A percentile compares a stretch with the other conserved stretches of the same genome.
phyloP scores from a whole-genome alignment of 192 early-diverging fungal species.

The Backusella macrospora region DNA sequence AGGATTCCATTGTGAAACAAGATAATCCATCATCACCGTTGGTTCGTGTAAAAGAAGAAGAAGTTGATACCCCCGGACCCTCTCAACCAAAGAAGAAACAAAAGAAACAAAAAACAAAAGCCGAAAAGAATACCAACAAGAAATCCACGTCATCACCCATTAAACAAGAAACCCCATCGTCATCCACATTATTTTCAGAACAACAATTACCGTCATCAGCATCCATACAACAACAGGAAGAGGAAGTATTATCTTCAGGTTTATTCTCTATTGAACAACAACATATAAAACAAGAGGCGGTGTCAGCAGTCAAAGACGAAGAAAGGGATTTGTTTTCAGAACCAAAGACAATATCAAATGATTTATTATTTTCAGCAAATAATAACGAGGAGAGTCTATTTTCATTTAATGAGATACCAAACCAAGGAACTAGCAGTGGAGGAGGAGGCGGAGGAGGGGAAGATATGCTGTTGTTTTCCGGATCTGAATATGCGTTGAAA shows the following conservation, averaged over 20 bases:
- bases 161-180: neutral
- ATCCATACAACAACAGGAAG: neutral
- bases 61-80: too few relatives aligned
- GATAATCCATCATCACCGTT: conserved; percentile 9
- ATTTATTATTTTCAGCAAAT: neutral
- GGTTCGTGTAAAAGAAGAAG: neutral
- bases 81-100: too few relatives aligned
- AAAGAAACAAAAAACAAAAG: too few relatives aligned
- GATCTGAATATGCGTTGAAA: neutral
- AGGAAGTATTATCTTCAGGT: too few relatives aligned
- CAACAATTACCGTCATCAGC: neutral
- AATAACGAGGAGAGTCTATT: neutral
- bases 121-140: too few relatives aligned
- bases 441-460: neutral
- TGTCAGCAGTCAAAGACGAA: neutral
- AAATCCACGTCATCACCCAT: neutral
- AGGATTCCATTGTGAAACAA: neutral
- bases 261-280: too few relatives aligned
- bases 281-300: too few relatives aligned
- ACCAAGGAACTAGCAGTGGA: neutral
- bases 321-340: neutral
- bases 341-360: neutral
- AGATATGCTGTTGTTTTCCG: neutral
- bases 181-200: neutral
- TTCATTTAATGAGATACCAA: neutral